phyloP scores from a whole-genome alignment of 2,329 filamentous ascomycete genomes.

The Penicillium psychrosexuale region DNA sequence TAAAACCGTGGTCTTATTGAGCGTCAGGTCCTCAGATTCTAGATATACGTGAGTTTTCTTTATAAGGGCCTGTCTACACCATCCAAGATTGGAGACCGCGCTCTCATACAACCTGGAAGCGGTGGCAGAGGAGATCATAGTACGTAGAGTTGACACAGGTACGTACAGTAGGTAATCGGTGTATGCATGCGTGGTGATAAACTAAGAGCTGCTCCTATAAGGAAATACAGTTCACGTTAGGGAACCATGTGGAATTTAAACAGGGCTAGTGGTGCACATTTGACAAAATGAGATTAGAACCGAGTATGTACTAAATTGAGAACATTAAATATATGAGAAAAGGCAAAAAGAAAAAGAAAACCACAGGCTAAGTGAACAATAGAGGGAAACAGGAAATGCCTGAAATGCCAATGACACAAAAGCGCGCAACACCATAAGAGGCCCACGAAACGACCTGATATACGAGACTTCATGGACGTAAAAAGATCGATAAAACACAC shows the following conservation, averaged over 20 bases:
- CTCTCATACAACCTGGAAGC: too few relatives aligned
- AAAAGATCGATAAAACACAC: background rate
- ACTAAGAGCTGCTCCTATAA: too few relatives aligned
- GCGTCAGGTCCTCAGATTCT: too few relatives aligned
- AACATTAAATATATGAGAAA: conserved; percentile 5
- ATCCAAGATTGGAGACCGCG: too few relatives aligned
- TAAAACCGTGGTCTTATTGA: too few relatives aligned
- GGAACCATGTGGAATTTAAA: background rate
- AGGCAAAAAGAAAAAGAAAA: background rate
- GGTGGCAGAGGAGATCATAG: too few relatives aligned
- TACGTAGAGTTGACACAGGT: too few relatives aligned
- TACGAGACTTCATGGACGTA: conserved; percentile 2
- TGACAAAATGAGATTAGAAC: conserved; percentile 1
- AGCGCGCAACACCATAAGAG: conserved; percentile 2
- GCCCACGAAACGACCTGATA: background rate
- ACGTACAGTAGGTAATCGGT: too few relatives aligned
- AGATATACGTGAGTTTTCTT: too few relatives aligned
- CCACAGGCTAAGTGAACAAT: conserved; percentile 9
- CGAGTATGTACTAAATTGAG: conserved; percentile 9
- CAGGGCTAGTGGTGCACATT: background rate
- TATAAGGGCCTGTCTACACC: too few relatives aligned
- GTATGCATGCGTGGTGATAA: too few relatives aligned
- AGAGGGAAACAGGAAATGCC: background rate
- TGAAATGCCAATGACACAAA: conserved; percentile 5
- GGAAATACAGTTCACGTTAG: too few relatives aligned